phyloP scores from a whole-genome alignment of 192 early-diverging fungal genomes.

The Gryganskiella cystojenkinii region DNA sequence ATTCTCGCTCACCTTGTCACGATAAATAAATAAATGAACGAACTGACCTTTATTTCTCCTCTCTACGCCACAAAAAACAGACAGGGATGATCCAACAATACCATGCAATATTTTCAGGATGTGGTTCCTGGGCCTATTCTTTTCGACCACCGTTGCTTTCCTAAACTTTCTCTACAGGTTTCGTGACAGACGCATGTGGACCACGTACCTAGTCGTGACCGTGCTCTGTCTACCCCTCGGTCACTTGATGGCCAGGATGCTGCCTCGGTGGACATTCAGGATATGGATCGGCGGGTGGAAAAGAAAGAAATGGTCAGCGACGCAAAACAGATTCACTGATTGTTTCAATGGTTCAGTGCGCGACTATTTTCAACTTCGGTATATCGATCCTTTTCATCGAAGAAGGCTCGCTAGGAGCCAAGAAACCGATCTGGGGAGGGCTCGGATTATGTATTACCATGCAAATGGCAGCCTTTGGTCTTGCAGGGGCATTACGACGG shows the following conservation, averaged over 20 bases:
- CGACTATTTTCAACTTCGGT: conserved; percentile 56
- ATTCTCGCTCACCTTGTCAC: no score
- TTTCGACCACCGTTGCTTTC: conserved; percentile 47
- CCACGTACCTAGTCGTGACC: conserved; percentile 54
- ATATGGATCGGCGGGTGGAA: neutral
- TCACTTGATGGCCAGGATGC: conserved; percentile 48
- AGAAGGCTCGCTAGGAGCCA: conserved; percentile 56
- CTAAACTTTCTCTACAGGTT: conserved; percentile 62
- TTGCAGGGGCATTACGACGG: conserved; percentile 55
- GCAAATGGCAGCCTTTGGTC: conserved; percentile 50
- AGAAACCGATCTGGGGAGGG: conserved; percentile 58
- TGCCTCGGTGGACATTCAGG: conserved; percentile 49
- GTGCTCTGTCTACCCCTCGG: conserved; percentile 58
- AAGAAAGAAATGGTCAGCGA: no score
- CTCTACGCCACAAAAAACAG: conserved; percentile 33
- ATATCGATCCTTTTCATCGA: conserved; percentile 63
- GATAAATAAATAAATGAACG: neutral
- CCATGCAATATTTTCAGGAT: conserved; percentile 60
- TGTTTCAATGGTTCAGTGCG: conserved; percentile 61
- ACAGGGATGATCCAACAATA: conserved; percentile 53
- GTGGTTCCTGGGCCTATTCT: conserved; percentile 54
- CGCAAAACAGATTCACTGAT: conserved; percentile 68
- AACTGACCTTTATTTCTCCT: neutral
- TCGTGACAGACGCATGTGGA: conserved; percentile 44
- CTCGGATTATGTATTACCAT: conserved; percentile 64